Percentiles rank a stretch among this genome's conserved stretches.
Evolutionary conservation across 2,329 filamentous ascomycete genomes (phyloP).

Genomic region (Niveomyces coronatus): DNA sequence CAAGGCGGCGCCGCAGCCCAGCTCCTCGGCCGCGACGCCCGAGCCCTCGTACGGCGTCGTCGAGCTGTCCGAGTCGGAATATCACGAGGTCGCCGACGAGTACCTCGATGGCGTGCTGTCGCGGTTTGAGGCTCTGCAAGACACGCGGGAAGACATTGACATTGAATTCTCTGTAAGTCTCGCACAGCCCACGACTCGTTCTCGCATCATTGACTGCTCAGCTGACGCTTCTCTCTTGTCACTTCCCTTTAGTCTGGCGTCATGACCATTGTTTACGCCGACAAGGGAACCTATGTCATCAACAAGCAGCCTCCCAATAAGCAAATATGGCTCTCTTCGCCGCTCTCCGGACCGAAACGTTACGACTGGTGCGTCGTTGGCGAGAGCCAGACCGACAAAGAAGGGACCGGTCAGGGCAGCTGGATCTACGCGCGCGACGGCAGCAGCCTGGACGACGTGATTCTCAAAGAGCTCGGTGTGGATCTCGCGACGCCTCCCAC

Average conservation of each 20-base stretch:
- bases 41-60: slow-evolving; percentile 38
- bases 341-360: slow-evolving; percentile 81
- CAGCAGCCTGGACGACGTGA: slow-evolving; percentile 59
- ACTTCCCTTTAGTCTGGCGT: slow-evolving; percentile 62
- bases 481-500: slow-evolving; percentile 39
- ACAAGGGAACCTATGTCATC: slow-evolving; percentile 75
- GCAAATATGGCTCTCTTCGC: slow-evolving; percentile 93
- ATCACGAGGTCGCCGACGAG: slow-evolving; percentile 65
- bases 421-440: slow-evolving; percentile 88
- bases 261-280: slow-evolving; percentile 60
- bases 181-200: not conserved
- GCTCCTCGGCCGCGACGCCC: slow-evolving; percentile 25
- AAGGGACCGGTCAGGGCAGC: slow-evolving; percentile 59
- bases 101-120: slow-evolving; percentile 53
- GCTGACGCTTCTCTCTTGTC: too few species aligned
- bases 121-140: slow-evolving; percentile 63
- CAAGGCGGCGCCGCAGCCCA: slow-evolving; percentile 32
- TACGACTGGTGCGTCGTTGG: slow-evolving; percentile 77
- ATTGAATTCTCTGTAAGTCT: slow-evolving; percentile 77
- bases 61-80: slow-evolving; percentile 58
- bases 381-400: slow-evolving; percentile 64
- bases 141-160: slow-evolving; percentile 66
- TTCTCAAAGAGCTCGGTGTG: slow-evolving; percentile 68
- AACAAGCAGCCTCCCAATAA: slow-evolving; percentile 99
- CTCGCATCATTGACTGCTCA: slow-evolving; percentile 8